Conservation (phyloP, 257 asterid genomes). For the Solanum etuberosum region DNA sequence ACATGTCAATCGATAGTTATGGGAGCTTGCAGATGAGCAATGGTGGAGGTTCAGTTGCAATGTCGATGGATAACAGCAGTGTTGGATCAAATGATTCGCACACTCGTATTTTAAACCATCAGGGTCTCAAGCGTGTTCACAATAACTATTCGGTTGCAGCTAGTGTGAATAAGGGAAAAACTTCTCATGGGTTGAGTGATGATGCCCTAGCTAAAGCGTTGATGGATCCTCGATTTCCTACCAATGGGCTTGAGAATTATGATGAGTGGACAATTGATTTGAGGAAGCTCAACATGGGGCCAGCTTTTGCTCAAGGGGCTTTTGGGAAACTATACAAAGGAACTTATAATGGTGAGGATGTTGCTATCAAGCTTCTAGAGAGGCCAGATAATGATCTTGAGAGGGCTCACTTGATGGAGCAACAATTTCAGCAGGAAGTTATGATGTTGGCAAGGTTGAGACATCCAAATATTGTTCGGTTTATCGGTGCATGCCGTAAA, state of each 20-base stretch:
- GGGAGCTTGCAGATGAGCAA: slow-evolving; percentile 86
- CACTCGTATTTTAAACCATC: slow-evolving; percentile 75
- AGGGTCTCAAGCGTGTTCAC: slow-evolving; percentile 72
- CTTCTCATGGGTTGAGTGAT: slow-evolving; percentile 56
- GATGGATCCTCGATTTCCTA: slow-evolving; percentile 74
- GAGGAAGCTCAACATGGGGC: slow-evolving; percentile 94
- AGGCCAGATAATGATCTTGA: slow-evolving; percentile 76
- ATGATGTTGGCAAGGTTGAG: slow-evolving; percentile 88
- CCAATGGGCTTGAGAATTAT: slow-evolving; percentile 82
- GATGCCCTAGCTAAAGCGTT: slow-evolving; percentile 92
- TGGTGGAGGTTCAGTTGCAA: slow-evolving; percentile 91
- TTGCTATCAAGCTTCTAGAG: slow-evolving; percentile 93
- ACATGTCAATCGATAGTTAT: slow-evolving; percentile 80
- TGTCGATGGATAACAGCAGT: slow-evolving; percentile 87
- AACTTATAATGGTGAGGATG: slow-evolving; percentile 82
- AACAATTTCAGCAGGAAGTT: slow-evolving; percentile 96
- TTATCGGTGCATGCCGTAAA: slow-evolving; percentile 87
- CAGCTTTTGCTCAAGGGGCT: slow-evolving; percentile 98
- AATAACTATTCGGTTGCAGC: slow-evolving; percentile 72
- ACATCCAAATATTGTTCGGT: slow-evolving; percentile 94
- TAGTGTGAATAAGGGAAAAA: slow-evolving; percentile 64
- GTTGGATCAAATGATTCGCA: slow-evolving; percentile 81
- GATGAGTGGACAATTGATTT: slow-evolving; percentile 92
- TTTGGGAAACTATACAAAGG: slow-evolving; percentile 95
- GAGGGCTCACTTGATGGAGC: slow-evolving; percentile 90